Percentiles rank a stretch among this genome's conserved stretches.
phyloP scores from a whole-genome alignment of 345 rosid genomes.

The Aquilaria malaccensis region DNA sequence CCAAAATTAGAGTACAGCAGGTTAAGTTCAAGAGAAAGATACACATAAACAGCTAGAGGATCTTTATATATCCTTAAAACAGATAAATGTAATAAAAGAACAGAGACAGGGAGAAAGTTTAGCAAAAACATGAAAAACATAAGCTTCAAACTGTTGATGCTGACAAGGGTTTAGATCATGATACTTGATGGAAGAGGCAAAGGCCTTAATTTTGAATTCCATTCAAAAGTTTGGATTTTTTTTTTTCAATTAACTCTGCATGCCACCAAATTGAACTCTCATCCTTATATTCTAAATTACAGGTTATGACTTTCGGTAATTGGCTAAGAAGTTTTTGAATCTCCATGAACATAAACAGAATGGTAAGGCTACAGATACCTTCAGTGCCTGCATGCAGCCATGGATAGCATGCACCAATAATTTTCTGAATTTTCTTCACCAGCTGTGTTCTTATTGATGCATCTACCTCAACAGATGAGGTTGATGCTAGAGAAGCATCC shows the following conservation, averaged over 20 bases:
- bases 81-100: background rate
- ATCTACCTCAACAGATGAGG: slow-evolving; percentile 35
- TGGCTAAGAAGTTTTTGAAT: background rate
- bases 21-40: slow-evolving; percentile 6
- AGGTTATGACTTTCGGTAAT: too few species aligned
- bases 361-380: slow-evolving; percentile 41
- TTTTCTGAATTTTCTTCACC: slow-evolving; percentile 57
- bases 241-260: too few species aligned
- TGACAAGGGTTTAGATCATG: too few species aligned
- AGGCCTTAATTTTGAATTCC: too few species aligned
- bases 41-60: background rate
- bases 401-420: slow-evolving; percentile 77
- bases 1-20: slow-evolving; percentile 19
- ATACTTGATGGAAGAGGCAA: too few species aligned
- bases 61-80: slow-evolving; percentile 9
- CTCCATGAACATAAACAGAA: slow-evolving; percentile 1
- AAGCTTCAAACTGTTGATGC: too few species aligned
- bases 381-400: slow-evolving; percentile 92
- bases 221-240: too few species aligned
- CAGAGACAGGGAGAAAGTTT: too few species aligned
- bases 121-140: too few species aligned
- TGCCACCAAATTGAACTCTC: too few species aligned
- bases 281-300: too few species aligned
- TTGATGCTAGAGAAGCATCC: slow-evolving; percentile 40
- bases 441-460: slow-evolving; percentile 49